phyloP scores from a whole-genome alignment of 2,329 filamentous ascomycete genomes.

The Apiospora malaysiana region DNA sequence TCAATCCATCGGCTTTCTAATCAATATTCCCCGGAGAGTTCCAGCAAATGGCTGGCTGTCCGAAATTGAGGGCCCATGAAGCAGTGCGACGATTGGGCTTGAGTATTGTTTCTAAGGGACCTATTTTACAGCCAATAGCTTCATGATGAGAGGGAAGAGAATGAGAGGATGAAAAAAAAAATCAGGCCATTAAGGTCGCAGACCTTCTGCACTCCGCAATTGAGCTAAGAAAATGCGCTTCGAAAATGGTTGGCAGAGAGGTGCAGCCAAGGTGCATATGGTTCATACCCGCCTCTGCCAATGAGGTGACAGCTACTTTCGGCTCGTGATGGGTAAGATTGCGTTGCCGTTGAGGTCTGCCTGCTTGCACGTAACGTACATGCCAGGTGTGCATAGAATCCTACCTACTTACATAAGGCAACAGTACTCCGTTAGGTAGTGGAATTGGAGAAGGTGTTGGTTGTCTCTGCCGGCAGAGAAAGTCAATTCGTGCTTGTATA shows the following conservation, averaged over 20 bases:
- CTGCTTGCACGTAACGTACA: too few relatives aligned
- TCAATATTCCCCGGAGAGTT: neutral
- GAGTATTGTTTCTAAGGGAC: constrained; percentile 2
- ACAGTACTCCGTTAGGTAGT: too few relatives aligned
- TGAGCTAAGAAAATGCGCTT: neutral
- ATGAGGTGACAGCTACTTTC: neutral
- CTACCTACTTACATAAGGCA: neutral
- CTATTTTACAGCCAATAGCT: neutral
- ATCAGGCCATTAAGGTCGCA: neutral
- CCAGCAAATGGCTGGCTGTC: constrained; percentile 2
- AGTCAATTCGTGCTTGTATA: neutral
- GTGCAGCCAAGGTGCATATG: constrained; percentile 8
- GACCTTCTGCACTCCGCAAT: neutral
- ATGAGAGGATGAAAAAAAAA: neutral
- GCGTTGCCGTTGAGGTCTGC: neutral
- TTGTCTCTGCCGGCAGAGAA: neutral
- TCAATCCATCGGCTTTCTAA: neutral
- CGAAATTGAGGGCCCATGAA: neutral
- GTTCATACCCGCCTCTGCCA: constrained; percentile 1
- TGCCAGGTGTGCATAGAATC: neutral
- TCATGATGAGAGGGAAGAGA: neutral
- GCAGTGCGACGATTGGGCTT: constrained; percentile 4
- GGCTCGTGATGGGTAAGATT: constrained; percentile 3
- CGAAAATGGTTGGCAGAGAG: constrained; percentile 5
- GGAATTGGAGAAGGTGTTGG: neutral